These are phyloP conservation scores for Blastobotrys niveus DNA, from an alignment of 1,139 yeast genomes.

Conservation along the genomic window DNA sequence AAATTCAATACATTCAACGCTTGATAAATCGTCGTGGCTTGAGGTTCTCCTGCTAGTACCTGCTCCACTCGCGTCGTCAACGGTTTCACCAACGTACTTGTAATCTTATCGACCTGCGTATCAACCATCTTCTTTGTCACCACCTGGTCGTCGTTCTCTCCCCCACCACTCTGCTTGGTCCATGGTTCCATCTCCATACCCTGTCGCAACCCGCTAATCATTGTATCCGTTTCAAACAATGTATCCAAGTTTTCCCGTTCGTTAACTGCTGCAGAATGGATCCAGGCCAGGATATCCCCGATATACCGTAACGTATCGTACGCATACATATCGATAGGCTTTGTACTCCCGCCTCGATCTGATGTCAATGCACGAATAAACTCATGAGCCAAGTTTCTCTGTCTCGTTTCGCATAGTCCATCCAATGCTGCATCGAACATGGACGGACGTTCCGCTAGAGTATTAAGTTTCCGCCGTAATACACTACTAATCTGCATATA, in stretches of 20 bases:
- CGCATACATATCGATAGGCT: constrained; percentile 61
- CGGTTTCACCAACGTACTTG: constrained; percentile 48
- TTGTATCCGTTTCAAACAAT: constrained; percentile 43
- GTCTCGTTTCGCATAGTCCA: constrained; percentile 32
- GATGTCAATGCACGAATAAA: constrained; percentile 54
- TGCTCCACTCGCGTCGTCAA: constrained; percentile 55
- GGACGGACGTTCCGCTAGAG: constrained; percentile 36
- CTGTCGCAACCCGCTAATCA: constrained; percentile 28
- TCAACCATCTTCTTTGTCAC: constrained; percentile 29
- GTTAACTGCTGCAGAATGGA: constrained; percentile 83
- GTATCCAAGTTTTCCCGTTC: constrained; percentile 72
- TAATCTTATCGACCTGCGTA: constrained; percentile 40
- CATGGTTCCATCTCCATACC: constrained; percentile 30
- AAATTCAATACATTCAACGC: constrained; percentile 59
- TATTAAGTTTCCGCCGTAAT: constrained; percentile 29
- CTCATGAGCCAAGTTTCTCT: constrained; percentile 32
- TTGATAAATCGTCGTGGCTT: constrained; percentile 50
- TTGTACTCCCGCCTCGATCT: constrained; percentile 32
- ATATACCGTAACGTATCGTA: constrained; percentile 78
- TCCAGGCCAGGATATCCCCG: constrained; percentile 85
- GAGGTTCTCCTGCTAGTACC: constrained; percentile 59
- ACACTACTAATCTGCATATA: constrained; percentile 25
- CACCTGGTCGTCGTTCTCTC: no score
- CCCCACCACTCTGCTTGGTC: constrained; percentile 13
- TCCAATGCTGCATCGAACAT: constrained; percentile 34